phyloP scores from a whole-genome alignment of 768 basidiomycete genomes.

The Daedaleopsis sinensis region DNA sequence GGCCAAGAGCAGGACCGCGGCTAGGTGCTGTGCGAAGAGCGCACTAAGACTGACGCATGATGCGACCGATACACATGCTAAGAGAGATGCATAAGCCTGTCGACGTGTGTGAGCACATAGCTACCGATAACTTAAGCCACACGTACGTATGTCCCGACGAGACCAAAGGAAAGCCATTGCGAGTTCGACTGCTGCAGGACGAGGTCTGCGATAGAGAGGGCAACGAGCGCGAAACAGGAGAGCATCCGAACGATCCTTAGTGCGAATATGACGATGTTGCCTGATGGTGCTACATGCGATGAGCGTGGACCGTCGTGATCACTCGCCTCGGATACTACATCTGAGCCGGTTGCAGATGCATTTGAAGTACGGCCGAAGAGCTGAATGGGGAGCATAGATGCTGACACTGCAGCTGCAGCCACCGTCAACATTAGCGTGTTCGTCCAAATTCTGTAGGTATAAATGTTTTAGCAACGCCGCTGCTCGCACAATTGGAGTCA shows the following conservation, averaged over 20 bases:
- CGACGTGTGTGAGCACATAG: slow-evolving; percentile 29
- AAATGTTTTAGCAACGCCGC: not conserved
- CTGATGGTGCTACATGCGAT: slow-evolving; percentile 33
- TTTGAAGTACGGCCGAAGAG: slow-evolving; percentile 10
- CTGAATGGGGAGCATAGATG: slow-evolving; percentile 14
- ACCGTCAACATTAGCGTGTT: slow-evolving; percentile 16
- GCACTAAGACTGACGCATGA: slow-evolving; percentile 13
- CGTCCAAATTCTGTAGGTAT: slow-evolving; percentile 12
- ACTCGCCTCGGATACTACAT: slow-evolving; percentile 7
- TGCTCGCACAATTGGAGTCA: not conserved
- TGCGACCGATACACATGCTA: slow-evolving; percentile 24
- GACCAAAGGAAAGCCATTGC: slow-evolving; percentile 14
- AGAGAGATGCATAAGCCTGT: slow-evolving; percentile 28
- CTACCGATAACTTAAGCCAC: slow-evolving; percentile 20
- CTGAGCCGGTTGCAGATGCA: not conserved
- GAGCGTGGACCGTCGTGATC: not conserved
- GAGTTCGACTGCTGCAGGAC: slow-evolving; percentile 27
- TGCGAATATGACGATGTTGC: slow-evolving; percentile 49
- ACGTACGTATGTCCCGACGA: slow-evolving; percentile 23
- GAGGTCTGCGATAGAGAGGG: slow-evolving; percentile 49
- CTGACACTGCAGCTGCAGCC: slow-evolving; percentile 10
- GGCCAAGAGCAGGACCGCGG: slow-evolving; percentile 48
- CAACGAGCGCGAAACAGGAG: slow-evolving; percentile 49
- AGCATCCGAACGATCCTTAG: slow-evolving; percentile 50
- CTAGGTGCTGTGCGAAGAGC: slow-evolving; percentile 46